A percentile compares a stretch with the other conserved stretches of the same genome.
Conservation (phyloP, 768 basidiomycete genomes). For the Galerina marginata region DNA sequence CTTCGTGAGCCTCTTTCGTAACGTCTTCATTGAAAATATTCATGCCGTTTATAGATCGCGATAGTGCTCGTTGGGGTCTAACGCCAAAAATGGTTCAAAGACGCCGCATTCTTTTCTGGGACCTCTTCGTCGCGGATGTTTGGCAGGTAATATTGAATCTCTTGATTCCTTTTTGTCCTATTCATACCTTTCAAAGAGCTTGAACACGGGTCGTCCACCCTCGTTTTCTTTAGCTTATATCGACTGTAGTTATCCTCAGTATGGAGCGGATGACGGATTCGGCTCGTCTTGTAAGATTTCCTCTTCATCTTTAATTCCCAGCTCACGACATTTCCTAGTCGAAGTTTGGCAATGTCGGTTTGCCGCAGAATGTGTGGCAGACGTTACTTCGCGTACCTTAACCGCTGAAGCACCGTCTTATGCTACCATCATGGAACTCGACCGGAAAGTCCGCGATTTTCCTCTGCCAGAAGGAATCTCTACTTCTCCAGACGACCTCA, state of each 20-base stretch:
- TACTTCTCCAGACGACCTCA: constrained; percentile 38
- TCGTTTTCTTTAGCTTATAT: constrained; percentile 68
- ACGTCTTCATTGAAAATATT: neutral
- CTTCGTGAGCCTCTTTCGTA: constrained; percentile 56
- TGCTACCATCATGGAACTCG: constrained; percentile 68
- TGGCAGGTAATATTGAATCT: constrained; percentile 56
- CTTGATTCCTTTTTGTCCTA: neutral
- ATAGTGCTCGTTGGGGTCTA: constrained; percentile 69
- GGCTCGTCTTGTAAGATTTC: constrained; percentile 37
- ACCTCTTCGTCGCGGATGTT: constrained; percentile 72
- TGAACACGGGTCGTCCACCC: constrained; percentile 75
- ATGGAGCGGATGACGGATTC: constrained; percentile 35
- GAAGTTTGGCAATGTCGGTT: constrained; percentile 69
- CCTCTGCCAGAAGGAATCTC: constrained; percentile 54
- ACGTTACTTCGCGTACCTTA: constrained; percentile 64
- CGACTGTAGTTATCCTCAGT: constrained; percentile 67
- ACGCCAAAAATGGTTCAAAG: constrained; percentile 65
- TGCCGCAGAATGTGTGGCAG: constrained; percentile 66
- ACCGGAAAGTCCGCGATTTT: constrained; percentile 71
- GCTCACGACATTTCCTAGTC: constrained; percentile 40
- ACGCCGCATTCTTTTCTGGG: constrained; percentile 77
- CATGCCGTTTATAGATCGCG: constrained; percentile 53
- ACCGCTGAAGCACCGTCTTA: constrained; percentile 70
- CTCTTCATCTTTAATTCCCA: neutral
- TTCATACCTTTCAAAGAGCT: constrained; percentile 46